Percentiles rank a stretch among this genome's conserved stretches.
Evolutionary conservation across 176 grass and related monocot genomes (phyloP).

Genomic region (Musa acuminata): DNA sequence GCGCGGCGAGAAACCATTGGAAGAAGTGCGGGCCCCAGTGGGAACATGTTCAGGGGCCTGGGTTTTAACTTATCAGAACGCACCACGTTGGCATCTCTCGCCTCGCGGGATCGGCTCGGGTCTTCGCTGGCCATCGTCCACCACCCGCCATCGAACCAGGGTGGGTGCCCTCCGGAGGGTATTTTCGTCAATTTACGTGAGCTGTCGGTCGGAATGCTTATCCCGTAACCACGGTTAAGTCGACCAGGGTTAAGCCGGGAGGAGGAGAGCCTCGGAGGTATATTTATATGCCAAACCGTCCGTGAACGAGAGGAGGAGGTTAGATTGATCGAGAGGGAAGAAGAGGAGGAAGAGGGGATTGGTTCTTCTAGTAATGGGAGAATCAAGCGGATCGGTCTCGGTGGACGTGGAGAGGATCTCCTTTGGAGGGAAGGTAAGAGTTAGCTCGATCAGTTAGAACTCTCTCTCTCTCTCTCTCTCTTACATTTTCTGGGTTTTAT

Average conservation of each 20-base stretch:
- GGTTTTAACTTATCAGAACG: too few species aligned
- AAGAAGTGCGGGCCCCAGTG: too few species aligned
- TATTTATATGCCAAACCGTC: slow-evolving; percentile 39
- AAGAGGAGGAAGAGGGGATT: background rate
- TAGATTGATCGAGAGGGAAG: background rate
- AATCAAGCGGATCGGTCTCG: slow-evolving; percentile 24
- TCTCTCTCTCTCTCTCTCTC: background rate
- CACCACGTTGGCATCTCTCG: too few species aligned
- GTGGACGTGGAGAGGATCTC: slow-evolving; percentile 55
- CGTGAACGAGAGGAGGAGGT: slow-evolving; percentile 7
- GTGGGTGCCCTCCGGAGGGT: background rate
- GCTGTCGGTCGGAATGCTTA: slow-evolving; percentile 6
- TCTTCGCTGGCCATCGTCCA: too few species aligned
- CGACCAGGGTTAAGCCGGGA: slow-evolving; percentile 1
- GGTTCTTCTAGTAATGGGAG: slow-evolving; percentile 7
- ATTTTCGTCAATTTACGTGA: background rate
- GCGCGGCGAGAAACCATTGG: too few species aligned
- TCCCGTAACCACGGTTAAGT: slow-evolving; percentile 2
- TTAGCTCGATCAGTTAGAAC: slow-evolving; percentile 3
- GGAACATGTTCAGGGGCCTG: too few species aligned
- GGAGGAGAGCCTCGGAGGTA: slow-evolving; percentile 19
- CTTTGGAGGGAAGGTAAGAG: slow-evolving; percentile 75
- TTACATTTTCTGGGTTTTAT: background rate
- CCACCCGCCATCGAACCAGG: too few species aligned
- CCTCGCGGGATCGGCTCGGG: background rate